Evolutionary conservation across 139 green algal species (phyloP).

Genomic region (Ulvella scutata): DNA sequence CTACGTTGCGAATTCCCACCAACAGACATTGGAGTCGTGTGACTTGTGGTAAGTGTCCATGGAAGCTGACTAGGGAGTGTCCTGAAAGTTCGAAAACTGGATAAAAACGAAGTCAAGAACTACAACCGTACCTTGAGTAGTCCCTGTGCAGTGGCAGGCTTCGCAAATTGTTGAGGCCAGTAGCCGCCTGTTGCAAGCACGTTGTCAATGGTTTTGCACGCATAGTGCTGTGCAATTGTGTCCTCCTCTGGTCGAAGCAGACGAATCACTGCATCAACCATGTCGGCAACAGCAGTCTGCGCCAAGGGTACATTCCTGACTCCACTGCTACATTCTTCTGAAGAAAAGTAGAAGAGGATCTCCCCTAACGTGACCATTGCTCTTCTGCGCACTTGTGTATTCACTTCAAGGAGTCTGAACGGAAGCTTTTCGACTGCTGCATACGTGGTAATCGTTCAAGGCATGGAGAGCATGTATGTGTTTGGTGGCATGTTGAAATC

Average conservation of each 20-base stretch:
- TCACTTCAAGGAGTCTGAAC: conserved; percentile 28
- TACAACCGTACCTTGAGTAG: not conserved
- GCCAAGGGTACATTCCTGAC: conserved; percentile 17
- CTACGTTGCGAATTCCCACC: no score
- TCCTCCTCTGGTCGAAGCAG: conserved; percentile 69
- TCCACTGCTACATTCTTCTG: not conserved
- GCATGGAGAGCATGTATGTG: no score
- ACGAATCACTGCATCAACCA: conserved; percentile 17
- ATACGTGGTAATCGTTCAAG: no score
- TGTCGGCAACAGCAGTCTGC: not conserved
- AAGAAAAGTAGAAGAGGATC: conserved; percentile 75
- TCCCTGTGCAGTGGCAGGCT: not conserved
- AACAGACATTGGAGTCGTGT: no score
- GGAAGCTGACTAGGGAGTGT: no score
- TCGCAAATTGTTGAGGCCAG: not conserved
- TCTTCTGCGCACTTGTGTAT: conserved; percentile 47
- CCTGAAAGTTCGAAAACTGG: no score
- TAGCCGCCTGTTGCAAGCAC: conserved; percentile 20
- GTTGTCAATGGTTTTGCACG: conserved; percentile 90
- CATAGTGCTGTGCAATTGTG: conserved; percentile 79
- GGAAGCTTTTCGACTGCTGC: conserved; percentile 2
- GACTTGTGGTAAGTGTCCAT: no score
- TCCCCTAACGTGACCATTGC: conserved; percentile 81
- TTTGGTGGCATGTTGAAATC: no score
- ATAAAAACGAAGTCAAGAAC: no score